These are phyloP conservation scores for Suillus variegatus DNA, from an alignment of 768 basidiomycete species.

Conservation along the genomic window DNA sequence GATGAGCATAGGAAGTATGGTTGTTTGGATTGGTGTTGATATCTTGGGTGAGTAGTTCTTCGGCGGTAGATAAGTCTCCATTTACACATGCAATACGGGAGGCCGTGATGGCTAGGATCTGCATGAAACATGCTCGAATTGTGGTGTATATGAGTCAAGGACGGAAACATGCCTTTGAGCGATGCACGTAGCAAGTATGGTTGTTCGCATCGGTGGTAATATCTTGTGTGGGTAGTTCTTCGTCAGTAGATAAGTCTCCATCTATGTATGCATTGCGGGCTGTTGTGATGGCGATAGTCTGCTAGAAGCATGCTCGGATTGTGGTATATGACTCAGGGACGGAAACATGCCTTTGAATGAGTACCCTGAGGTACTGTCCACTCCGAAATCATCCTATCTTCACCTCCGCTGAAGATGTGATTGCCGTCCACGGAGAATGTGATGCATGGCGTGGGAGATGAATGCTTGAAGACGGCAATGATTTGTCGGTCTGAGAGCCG, in stretches of 20 bases:
- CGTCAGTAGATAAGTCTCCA: no score
- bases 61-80: neutral
- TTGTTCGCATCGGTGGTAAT: no score
- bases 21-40: neutral
- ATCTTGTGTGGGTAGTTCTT: no score
- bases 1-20: neutral
- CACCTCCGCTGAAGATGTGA: neutral
- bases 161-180: neutral
- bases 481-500: neutral
- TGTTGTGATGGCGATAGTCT: no score
- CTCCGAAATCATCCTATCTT: neutral
- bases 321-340: no score
- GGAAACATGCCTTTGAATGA: no score
- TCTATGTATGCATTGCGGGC: no score
- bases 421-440: neutral
- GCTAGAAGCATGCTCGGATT: no score
- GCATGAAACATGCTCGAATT: neutral
- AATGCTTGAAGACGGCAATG: neutral
- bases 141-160: neutral
- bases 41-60: neutral
- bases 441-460: fast-evolving
- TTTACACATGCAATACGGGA: neutral
- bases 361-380: neutral
- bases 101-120: neutral
- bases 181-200: no score